Conservation (phyloP, 257 asterid genomes). For the Plantago elongata region DNA sequence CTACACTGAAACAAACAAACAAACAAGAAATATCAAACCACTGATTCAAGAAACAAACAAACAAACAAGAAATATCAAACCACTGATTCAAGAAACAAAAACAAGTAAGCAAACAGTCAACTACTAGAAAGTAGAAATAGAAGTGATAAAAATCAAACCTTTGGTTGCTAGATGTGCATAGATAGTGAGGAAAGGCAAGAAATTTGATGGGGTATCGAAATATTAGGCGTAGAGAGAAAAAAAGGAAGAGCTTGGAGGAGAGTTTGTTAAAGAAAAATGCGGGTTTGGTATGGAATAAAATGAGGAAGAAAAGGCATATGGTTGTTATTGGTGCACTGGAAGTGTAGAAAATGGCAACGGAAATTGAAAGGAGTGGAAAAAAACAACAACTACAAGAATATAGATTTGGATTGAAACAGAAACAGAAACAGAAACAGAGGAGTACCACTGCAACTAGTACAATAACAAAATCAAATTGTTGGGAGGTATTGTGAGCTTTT, state of each 20-base stretch:
- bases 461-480: slow-evolving; percentile 6
- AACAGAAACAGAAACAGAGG: too few species aligned
- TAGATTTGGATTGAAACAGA: too few species aligned
- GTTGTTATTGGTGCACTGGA: background rate
- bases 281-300: slow-evolving; percentile 10
- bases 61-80: background rate
- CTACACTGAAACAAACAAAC: background rate
- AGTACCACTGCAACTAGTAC: too few species aligned
- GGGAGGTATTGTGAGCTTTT: slow-evolving; percentile 23
- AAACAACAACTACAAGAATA: background rate
- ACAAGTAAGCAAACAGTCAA: background rate
- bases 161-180: background rate
- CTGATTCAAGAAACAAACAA: slow-evolving; percentile 2
- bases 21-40: background rate
- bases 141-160: background rate
- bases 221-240: background rate
- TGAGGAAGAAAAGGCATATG: background rate
- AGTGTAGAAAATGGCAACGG: slow-evolving; percentile 4
- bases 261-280: slow-evolving; percentile 2
- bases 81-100: background rate
- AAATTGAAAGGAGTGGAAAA: background rate
- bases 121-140: background rate
- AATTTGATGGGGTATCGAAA: background rate
- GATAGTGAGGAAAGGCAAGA: slow-evolving; percentile 8
- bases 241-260: background rate